Base-by-base conservation (phyloP, 768 basidiomycete genomes). In the Calocera viscosa region DNA sequence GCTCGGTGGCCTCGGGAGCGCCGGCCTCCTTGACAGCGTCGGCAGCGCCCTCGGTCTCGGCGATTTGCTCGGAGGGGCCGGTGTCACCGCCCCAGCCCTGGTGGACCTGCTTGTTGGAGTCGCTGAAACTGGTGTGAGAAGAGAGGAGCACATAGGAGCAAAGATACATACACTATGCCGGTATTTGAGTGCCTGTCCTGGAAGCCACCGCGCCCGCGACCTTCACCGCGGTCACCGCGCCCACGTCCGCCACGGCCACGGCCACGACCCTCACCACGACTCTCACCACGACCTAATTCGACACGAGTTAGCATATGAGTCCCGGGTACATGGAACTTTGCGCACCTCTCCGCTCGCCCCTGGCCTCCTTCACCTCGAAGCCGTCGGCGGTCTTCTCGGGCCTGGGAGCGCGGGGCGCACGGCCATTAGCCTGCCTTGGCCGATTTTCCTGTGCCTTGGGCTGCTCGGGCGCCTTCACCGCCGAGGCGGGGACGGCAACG, bases 31-130 rank as follows among this genome's bases (percentile, higher is more conserved):
- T 74, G 68, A 73, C 70, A 43, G 74, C 72, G 64, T 70, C 72
- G 65, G 71, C 71, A 19, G 71, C 64, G 22, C 69, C 71, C 16
- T 67, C 65, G 12, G 75, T 19, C 63, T 41, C 35, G 34, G 53
- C 32, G 66, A 60, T 30, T 60, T 91, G 82, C 78, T 97, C 95
- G 40, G 88, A 76, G 71, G 80, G 82, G 72, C 89, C 92, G 72
- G 94, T 90, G 70, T 94, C 91, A 43, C 89, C 91, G 70, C 95
- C 95, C 95, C 95, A 98, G 71, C 87, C 88, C 74, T 92, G 89
- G 76, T 91, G 89, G 72, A 94, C 79, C 80, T 91, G 92, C 84
- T 97, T 98, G 72, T 94, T 90, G 49, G 91, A 88, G 79, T 98
- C 95, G 76, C 91, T 94, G 71, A 66, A 68, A 67, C 69, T 69